Evolutionary conservation across 352 stramenopile genomes (phyloP).

Genomic region (Hyaloperonospora arabidopsidis): DNA sequence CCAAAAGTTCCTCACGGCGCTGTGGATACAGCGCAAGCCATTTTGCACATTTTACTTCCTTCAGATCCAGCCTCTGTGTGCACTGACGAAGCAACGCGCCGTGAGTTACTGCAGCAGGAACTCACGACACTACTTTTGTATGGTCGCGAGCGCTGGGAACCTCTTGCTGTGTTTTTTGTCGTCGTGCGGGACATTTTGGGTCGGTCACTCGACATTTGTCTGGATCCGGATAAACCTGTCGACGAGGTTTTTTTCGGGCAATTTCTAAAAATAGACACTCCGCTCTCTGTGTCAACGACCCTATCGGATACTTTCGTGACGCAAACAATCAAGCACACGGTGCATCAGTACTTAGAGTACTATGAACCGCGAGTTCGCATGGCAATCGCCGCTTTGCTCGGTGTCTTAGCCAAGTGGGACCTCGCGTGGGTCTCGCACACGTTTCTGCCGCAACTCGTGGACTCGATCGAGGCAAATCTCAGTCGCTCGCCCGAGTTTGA

Average conservation of each 20-base stretch:
- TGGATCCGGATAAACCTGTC: constrained; percentile 26
- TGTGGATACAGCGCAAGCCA: constrained; percentile 29
- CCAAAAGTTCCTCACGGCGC: constrained; percentile 42
- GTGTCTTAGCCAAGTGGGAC: constrained; percentile 55
- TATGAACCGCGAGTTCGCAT: constrained; percentile 81
- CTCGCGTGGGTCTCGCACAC: constrained; percentile 44
- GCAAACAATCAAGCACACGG: constrained; percentile 31
- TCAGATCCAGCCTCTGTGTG: constrained; percentile 1
- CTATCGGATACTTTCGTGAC: constrained; percentile 41
- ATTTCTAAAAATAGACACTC: constrained; percentile 4
- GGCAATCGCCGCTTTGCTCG: constrained; percentile 61
- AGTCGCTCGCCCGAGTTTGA: constrained; percentile 75
- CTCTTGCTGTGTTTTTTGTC: constrained; percentile 55
- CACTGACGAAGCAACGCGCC: constrained; percentile 14
- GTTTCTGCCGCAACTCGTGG: constrained; percentile 66
- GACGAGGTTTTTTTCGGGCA: constrained; percentile 25
- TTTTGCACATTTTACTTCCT: constrained; percentile 29
- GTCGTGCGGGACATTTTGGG: constrained; percentile 48
- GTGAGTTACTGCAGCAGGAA: constrained; percentile 39
- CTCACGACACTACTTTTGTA: constrained; percentile 47
- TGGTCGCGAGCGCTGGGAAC: constrained; percentile 63
- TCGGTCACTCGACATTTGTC: constrained; percentile 28
- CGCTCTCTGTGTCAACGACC: constrained; percentile 21
- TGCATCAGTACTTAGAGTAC: constrained; percentile 70
- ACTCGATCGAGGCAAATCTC: constrained; percentile 67